Evolutionary conservation across 306 rosid species (phyloP), one percentile per base, ranked within the genome.

Genomic region (Benincasa hispida): DNA sequence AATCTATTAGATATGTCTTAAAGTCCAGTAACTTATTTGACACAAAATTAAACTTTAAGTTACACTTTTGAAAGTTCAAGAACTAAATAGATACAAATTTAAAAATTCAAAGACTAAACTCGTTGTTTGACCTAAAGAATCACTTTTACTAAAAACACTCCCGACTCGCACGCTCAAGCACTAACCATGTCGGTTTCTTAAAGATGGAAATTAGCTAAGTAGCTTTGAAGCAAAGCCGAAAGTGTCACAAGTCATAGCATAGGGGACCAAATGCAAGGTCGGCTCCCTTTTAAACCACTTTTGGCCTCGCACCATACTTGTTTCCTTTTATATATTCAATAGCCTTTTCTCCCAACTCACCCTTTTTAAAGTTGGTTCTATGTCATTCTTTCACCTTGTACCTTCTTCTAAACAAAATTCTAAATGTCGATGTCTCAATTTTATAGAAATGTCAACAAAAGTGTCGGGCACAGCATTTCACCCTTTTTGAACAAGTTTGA

Each of bases 221-320:
- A 76, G 72, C 41, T 76, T 76, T 59, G 79, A 42, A 76, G 79
- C 57, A 59, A 76, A 59, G 79, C 79, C 58, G 79, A 76, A 76
- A 76, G 70, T 56, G 72, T 76, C 18, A 65, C 28, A 25, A 41
- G 57, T 42, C 59, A 72, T 72, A 30, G 60, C 24, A 25, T 42
- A 70, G 56, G 75, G 74, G 74, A 67, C 74, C 74, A 67, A 67
- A 21, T 32, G 2, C 7, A 73, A 34, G 54, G 67, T 37, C 77
- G 47, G 77, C 62, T 51, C 8, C 62, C 78, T 37, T 59, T 50
- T 25, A 18, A 24, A 32, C 48, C 35, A 59, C 66, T 30, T 47
- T 70, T 70, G 10, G 35, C 54, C 76, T 70, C 21, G 66, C 66
- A 74, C 50, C 60, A 25, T 25, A 27, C 25, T 25, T 8, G 13